Percentiles rank a stretch among this genome's conserved stretches.
phyloP scores from a whole-genome alignment of 176 grass and related monocot species.

The Musa itinerans region DNA sequence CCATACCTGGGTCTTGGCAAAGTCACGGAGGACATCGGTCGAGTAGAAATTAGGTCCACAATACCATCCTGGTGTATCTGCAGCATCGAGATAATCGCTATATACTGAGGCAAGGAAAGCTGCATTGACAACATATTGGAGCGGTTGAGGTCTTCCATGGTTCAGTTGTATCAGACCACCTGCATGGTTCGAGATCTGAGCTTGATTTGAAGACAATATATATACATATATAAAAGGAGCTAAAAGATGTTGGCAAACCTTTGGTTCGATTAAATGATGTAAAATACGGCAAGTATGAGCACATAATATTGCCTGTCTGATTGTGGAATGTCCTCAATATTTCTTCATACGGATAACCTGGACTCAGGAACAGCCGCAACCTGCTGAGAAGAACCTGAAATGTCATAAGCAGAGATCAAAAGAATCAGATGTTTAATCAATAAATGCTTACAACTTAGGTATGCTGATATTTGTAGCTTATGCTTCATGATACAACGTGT shows the following conservation, averaged over 20 bases:
- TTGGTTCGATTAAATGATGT: constrained; percentile 2
- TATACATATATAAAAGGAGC: background rate
- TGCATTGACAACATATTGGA: constrained; percentile 1
- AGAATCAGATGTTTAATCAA: background rate
- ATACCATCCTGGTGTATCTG: constrained; percentile 11
- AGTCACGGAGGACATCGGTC: background rate
- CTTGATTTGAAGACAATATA: background rate
- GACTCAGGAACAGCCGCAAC: constrained; percentile 12
- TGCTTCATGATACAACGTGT: too few species aligned
- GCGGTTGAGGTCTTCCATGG: constrained; percentile 7
- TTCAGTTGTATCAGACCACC: constrained; percentile 11
- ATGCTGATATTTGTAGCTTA: too few species aligned
- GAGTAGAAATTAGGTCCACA: constrained; percentile 10
- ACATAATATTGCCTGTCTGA: constrained; percentile 4
- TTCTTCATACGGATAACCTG: constrained; percentile 11
- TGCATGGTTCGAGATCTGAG: background rate
- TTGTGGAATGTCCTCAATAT: constrained; percentile 13
- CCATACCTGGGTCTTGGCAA: background rate
- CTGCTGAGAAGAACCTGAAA: constrained; percentile 7
- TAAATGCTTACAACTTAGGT: background rate
- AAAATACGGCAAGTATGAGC: constrained; percentile 7
- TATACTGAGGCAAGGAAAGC: background rate
- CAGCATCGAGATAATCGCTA: background rate
- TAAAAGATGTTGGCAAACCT: background rate
- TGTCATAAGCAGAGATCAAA: background rate